These are phyloP conservation scores for Vachellia collinsii DNA, from an alignment of 306 rosid species.

Conservation along the genomic window DNA sequence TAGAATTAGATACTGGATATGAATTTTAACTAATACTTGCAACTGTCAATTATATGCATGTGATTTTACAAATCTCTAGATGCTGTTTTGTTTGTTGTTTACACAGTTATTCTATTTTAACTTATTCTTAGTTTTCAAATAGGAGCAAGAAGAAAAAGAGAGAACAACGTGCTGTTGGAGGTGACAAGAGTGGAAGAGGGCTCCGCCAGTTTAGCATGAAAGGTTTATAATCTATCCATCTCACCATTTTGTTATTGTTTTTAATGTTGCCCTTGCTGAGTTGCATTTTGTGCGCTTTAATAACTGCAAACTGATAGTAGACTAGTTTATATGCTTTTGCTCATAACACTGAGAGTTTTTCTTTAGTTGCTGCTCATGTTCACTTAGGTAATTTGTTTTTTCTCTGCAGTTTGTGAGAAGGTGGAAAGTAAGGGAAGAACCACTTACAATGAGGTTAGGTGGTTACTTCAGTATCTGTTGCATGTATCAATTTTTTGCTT, in stretches of 20 bases:
- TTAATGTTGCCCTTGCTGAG: slow-evolving; percentile 5
- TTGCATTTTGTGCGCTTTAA: slow-evolving; percentile 18
- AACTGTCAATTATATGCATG: slow-evolving; percentile 11
- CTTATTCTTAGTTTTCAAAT: slow-evolving; percentile 32
- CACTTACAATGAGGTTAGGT: slow-evolving; percentile 89
- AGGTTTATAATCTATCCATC: slow-evolving; percentile 55
- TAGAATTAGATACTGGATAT: slow-evolving; percentile 26
- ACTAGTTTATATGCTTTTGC: slow-evolving; percentile 11
- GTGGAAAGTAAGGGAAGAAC: slow-evolving; percentile 99
- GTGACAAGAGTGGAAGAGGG: slow-evolving; percentile 97
- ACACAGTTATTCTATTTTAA: slow-evolving; percentile 20
- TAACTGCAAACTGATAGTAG: slow-evolving; percentile 1
- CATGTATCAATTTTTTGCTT: slow-evolving; percentile 21
- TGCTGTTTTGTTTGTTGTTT: slow-evolving; percentile 4
- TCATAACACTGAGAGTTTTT: not conserved
- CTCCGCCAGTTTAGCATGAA: slow-evolving; percentile 99
- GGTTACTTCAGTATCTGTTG: slow-evolving; percentile 30
- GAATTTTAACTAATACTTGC: slow-evolving; percentile 21
- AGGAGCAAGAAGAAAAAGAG: slow-evolving; percentile 94
- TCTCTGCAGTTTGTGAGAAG: slow-evolving; percentile 84
- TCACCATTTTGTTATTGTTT: not conserved
- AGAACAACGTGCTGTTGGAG: slow-evolving; percentile 91
- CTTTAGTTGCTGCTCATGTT: slow-evolving; percentile 12
- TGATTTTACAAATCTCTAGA: slow-evolving; percentile 17
- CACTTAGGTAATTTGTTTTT: slow-evolving; percentile 29